A percentile compares a stretch with the other conserved stretches of the same genome.
phyloP scores from a whole-genome alignment of 257 asterid genomes.

The Solanum rostratum region DNA sequence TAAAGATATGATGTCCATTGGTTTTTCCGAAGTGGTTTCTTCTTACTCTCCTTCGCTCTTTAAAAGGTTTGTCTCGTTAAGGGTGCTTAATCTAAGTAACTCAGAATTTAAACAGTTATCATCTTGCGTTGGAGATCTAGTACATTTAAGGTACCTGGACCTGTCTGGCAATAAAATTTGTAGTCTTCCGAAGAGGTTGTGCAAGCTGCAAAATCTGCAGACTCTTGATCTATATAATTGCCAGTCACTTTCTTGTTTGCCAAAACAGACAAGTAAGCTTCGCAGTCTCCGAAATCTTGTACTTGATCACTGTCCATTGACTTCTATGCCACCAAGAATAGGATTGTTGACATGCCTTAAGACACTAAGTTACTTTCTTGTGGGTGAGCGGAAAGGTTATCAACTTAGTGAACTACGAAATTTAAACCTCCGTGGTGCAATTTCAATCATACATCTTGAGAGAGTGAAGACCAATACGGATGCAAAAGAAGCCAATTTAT shows the following conservation, averaged over 20 bases:
- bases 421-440: conserved; percentile 10
- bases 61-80: not conserved
- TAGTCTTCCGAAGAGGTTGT: not conserved
- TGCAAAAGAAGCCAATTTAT: conserved; percentile 14
- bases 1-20: not conserved
- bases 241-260: not conserved
- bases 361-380: conserved; percentile 8
- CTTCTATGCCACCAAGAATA: conserved; percentile 11
- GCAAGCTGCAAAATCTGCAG: conserved; percentile 9
- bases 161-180: not conserved
- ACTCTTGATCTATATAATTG: conserved; percentile 1
- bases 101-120: not conserved
- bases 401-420: conserved; percentile 7
- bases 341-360: conserved; percentile 11
- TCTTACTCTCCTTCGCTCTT: not conserved
- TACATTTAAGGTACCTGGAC: conserved; percentile 2
- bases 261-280: not conserved
- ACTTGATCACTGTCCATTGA: not conserved
- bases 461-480: conserved; percentile 2
- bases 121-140: not conserved
- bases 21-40: not conserved
- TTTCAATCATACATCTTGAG: conserved; percentile 8
- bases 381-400: conserved; percentile 6
- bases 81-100: conserved; percentile 1
- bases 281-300: not conserved